Evolutionary conservation across 1,139 yeast genomes (phyloP).

Genomic region (Geotrichum australiense): DNA sequence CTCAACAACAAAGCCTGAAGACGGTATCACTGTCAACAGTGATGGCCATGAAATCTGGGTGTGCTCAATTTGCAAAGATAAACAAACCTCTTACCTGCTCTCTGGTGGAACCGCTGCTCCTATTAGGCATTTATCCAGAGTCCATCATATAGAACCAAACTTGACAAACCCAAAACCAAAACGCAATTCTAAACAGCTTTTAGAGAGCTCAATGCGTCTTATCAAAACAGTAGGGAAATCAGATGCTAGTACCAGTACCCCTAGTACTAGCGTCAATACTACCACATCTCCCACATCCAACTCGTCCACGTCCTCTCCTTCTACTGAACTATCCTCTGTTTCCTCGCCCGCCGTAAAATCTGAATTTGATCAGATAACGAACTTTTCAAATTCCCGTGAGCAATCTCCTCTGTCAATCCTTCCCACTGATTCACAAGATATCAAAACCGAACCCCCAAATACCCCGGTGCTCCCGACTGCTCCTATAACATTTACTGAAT

Average conservation of each 20-base stretch:
- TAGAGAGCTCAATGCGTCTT: conserved; percentile 2
- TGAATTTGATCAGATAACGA: neutral
- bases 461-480: conserved; percentile 2
- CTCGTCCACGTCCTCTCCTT: neutral
- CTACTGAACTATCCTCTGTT: neutral
- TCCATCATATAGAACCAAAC: conserved; percentile 13
- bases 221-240: conserved; percentile 1
- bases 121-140: conserved; percentile 15
- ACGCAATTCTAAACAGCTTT: conserved; percentile 6
- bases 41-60: conserved; percentile 18
- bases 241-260: neutral
- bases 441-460: neutral
- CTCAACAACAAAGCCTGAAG: conserved; percentile 16
- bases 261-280: neutral
- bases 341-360: neutral
- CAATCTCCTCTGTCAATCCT: neutral
- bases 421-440: too few relatives aligned
- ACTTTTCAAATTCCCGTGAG: neutral
- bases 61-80: conserved; percentile 15
- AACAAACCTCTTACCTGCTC: conserved; percentile 15
- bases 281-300: too few relatives aligned
- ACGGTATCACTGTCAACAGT: conserved; percentile 13
- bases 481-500: neutral
- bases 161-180: conserved; percentile 3
- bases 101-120: conserved; percentile 19